phyloP scores from a whole-genome alignment of 139 green algal genomes.

The Parachlorella kessleri region DNA sequence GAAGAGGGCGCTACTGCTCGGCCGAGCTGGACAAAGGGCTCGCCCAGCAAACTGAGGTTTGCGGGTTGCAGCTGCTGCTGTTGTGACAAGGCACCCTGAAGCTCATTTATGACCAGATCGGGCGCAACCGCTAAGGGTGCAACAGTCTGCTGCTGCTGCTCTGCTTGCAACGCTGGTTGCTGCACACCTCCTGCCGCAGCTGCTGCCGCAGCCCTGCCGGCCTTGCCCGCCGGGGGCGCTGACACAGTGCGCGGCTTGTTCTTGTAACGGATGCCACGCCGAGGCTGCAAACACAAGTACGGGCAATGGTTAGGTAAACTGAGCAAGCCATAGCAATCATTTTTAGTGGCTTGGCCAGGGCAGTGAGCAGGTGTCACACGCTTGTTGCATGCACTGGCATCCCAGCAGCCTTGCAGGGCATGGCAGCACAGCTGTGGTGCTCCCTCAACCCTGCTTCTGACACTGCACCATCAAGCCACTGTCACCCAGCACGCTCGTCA shows the following conservation, averaged over 20 bases:
- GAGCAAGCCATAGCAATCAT: no score
- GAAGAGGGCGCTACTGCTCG: no score
- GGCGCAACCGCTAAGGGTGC: no score
- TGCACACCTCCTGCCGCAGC: neutral
- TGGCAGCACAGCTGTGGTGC: no score
- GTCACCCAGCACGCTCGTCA: no score
- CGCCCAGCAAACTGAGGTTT: neutral
- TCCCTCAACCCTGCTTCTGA: no score
- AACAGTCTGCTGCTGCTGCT: neutral
- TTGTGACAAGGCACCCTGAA: neutral
- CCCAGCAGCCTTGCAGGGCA: no score
- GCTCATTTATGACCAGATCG: neutral
- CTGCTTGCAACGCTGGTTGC: neutral
- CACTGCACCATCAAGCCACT: no score
- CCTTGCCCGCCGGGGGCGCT: neutral
- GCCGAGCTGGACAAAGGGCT: neutral
- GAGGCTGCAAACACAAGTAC: constrained; percentile 31
- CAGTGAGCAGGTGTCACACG: no score
- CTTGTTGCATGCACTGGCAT: no score
- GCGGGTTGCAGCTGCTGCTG: neutral
- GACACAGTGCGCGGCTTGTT: constrained; percentile 16
- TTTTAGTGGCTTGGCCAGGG: no score
- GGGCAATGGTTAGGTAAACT: no score
- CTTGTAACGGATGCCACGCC: constrained; percentile 43
- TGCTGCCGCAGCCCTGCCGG: neutral